Conservation (phyloP, 2,329 filamentous ascomycete genomes). For the Fusarium sp. region DNA sequence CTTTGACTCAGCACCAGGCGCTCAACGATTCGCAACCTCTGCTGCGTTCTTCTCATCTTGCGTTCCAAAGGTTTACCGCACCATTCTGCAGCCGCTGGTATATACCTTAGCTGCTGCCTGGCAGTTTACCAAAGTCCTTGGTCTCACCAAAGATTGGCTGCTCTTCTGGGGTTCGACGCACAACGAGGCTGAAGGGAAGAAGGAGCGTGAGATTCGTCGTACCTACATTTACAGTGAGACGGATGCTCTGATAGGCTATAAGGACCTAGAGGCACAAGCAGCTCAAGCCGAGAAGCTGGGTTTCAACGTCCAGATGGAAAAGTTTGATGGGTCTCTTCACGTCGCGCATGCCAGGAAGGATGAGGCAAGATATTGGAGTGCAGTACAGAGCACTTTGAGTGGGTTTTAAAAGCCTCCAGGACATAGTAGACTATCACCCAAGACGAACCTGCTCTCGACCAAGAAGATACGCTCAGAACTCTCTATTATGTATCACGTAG, state of each 20-base stretch:
- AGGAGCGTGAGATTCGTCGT: conserved; percentile 6
- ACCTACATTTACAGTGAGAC: conserved; percentile 22
- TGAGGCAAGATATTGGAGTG: conserved; percentile 9
- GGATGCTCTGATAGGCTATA: background rate
- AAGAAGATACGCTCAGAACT: background rate
- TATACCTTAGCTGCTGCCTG: background rate
- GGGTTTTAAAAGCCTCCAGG: background rate
- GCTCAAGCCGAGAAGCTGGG: background rate
- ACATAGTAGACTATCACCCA: background rate
- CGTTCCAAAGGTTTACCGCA: background rate
- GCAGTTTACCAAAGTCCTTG: background rate
- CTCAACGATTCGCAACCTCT: background rate
- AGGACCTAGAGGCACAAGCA: background rate
- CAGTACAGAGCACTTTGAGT: background rate
- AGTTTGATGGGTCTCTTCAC: conserved; percentile 14
- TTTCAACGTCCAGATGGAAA: background rate
- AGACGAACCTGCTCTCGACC: background rate
- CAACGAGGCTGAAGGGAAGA: conserved; percentile 10
- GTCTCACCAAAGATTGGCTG: background rate
- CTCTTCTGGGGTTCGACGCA: conserved; percentile 6
- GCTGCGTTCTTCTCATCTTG: conserved; percentile 11
- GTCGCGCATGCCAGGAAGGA: conserved; percentile 10
- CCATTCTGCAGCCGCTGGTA: background rate
- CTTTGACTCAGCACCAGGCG: conserved; percentile 19
- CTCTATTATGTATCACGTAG: no score